Percentiles rank a stretch among this genome's conserved stretches.
These are phyloP conservation scores for Aspergillus haitiensis DNA, from an alignment of 495 filamentous ascomycete species.

Conservation along the genomic window DNA sequence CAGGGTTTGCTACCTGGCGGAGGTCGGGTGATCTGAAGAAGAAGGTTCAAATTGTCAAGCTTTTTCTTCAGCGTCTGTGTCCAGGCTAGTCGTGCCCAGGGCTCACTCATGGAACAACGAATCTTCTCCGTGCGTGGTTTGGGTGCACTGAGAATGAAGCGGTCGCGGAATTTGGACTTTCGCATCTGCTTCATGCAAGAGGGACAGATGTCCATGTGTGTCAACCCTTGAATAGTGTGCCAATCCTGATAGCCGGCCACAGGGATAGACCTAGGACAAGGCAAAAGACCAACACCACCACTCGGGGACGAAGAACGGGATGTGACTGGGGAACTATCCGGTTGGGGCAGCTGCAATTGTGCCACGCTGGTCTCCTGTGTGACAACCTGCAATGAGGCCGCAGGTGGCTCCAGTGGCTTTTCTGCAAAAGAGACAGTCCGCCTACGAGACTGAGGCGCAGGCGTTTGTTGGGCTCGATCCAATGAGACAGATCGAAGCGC, in stretches of 20 bases:
- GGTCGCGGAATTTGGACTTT: conserved; percentile 52
- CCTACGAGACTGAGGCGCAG: conserved; percentile 11
- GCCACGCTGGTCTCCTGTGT: conserved; percentile 11
- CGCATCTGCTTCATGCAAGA: conserved; percentile 58
- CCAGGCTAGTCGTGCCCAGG: conserved; percentile 70
- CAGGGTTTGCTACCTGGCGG: conserved; percentile 48
- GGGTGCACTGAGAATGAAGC: conserved; percentile 50
- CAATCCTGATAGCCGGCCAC: conserved; percentile 59
- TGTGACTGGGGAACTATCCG: conserved; percentile 15
- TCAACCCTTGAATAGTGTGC: conserved; percentile 60
- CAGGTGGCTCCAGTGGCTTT: conserved; percentile 15
- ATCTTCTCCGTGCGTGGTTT: conserved; percentile 42
- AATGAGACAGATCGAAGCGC: conserved; percentile 16
- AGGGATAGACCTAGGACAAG: conserved; percentile 55
- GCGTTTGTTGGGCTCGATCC: conserved; percentile 9
- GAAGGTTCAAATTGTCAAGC: conserved; percentile 52
- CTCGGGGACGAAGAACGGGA: conserved; percentile 22
- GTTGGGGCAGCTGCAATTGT: conserved; percentile 8
- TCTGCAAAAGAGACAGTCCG: conserved; percentile 32
- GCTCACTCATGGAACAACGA: conserved; percentile 59
- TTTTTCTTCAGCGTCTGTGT: conserved; percentile 59
- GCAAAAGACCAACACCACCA: conserved; percentile 40
- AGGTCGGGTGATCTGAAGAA: conserved; percentile 52
- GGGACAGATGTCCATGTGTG: conserved; percentile 63
- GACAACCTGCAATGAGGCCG: conserved; percentile 9